Base-by-base conservation (phyloP, 2,329 filamentous ascomycete genomes). In the Diplodia sapinea region DNA sequence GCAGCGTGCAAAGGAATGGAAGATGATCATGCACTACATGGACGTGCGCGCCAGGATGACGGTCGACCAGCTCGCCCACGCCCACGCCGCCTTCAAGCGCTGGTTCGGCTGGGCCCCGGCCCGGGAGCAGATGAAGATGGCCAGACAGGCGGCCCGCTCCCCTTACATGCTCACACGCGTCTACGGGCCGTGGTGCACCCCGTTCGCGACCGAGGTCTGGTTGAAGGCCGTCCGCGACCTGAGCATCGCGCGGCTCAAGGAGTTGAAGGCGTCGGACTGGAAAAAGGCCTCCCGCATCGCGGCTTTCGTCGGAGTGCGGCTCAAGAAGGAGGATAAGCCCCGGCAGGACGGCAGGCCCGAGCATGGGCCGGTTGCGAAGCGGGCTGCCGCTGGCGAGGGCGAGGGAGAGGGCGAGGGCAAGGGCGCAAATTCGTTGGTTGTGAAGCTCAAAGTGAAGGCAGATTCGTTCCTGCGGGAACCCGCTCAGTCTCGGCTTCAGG, bases 51-150 rank as follows among this genome's bases (percentile, higher is more conserved):
- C 64, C 1, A 26, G 17, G 12, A 57, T 66, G n/a, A 36, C 31
- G 7, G 6, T 29, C 2, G 52, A 66, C 6, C 52, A 66, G 3
- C 54, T 57, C n/a, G 64, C 64, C 1, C 20, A 12, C 6, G 2
- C 17, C 5, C 51, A 29, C 13, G 51, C 54, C 5, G 64, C 64
- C 0, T 49, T 66, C 13, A 7, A 12, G 4, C 52, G 64, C 8
- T 66, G 64, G 64, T 50, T 40, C 12, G 54, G 51, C n/a, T 50
- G 52, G 52, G 26, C 64, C 4, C 36, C 52, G 4, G 33, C 15
- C 13, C 47, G 36, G 6, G 64, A 65, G 7, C 17, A 55, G 11
- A 47, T 66, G 38, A 29, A 51, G 4, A 38, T 8, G 4, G 52
- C 64, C 3, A 40, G 64, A n/a, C 31, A 57, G 26, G 40, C 26